Conservation (phyloP, 2,329 filamentous ascomycete genomes). For the Trichophyton mentagrophytes region DNA sequence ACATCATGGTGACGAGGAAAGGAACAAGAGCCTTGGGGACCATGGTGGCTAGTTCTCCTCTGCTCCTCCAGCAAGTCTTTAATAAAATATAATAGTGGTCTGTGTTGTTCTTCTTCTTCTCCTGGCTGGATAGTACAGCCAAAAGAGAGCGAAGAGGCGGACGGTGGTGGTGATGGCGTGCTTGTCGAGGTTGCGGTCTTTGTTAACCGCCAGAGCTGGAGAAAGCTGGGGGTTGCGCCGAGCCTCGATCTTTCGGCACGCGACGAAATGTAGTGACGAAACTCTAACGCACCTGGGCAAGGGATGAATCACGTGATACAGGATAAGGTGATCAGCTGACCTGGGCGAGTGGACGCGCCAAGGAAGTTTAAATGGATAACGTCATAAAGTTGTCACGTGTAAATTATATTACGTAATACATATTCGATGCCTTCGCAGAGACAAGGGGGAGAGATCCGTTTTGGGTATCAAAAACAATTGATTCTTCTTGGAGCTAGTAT, state of each 20-base stretch:
- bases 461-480: neutral
- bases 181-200: neutral
- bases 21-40: slow-evolving; percentile 60
- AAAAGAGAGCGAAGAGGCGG: neutral
- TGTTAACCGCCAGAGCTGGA: neutral
- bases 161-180: neutral
- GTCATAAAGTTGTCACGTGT: neutral
- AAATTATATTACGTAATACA: neutral
- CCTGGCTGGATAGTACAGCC: neutral
- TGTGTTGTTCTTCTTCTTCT: neutral
- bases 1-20: slow-evolving; percentile 88
- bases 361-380: neutral
- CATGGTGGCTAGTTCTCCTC: slow-evolving; percentile 39
- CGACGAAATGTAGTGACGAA: neutral
- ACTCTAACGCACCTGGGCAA: neutral
- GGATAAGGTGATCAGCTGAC: neutral
- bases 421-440: too few relatives aligned
- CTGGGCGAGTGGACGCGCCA: neutral
- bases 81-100: neutral
- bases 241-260: neutral
- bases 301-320: neutral
- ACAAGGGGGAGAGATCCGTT: too few relatives aligned
- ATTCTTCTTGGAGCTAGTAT: too few relatives aligned
- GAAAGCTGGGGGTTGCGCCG: neutral
- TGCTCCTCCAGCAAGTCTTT: neutral